Evolutionary conservation across 1,284 basidiomycete genomes (phyloP), one percentile per base, ranked within the genome.

Genomic region (Ustilago bromivora): DNA sequence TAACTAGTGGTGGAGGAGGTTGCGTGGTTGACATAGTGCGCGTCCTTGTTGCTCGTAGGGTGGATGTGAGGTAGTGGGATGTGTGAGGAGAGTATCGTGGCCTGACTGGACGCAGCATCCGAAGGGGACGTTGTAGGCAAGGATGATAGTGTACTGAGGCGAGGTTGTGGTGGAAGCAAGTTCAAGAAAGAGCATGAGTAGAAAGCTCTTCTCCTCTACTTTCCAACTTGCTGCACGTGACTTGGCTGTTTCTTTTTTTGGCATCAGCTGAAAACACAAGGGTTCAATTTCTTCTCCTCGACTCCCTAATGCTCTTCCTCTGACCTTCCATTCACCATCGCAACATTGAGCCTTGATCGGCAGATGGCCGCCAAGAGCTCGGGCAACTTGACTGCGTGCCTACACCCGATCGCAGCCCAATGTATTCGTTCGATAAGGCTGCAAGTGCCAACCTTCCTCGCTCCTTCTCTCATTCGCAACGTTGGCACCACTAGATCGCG

Each of bases 1-100:
- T 85, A 15, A 85, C 82, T 4, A 85, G 60, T 10, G 62, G 58
- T 5, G 58, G 10, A 17, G 57, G 19, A 19, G 56, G 1, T 5
- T 38, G 13, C 6, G 64, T 46, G 46, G 51, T 63, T 9, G 65
- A 64, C 61, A 72, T 67, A 15, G 52, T 38, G 38, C 57, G 63
- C 7, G 17, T 7, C n/a, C 7, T 40, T 28, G 36, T 5, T 34
- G 35, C 9, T 36, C 35, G 35, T 41, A 11, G 35, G 32, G 36
- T 9, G 23, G 53, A 40, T 17, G 8, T 19, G 52, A 36, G 32
- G 40, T 41, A 15, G 40, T 17, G 40, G 17, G 40, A 12, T 13
- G 15, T 13, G 23, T 28, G 23, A 28, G 23, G 2, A 28, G 23
- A 28, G 23, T 28, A 28, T 28, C 2, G 23, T 28, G 23, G 23